phyloP scores from a whole-genome alignment of 805 yeast species.

The Lipomyces orientalis region DNA sequence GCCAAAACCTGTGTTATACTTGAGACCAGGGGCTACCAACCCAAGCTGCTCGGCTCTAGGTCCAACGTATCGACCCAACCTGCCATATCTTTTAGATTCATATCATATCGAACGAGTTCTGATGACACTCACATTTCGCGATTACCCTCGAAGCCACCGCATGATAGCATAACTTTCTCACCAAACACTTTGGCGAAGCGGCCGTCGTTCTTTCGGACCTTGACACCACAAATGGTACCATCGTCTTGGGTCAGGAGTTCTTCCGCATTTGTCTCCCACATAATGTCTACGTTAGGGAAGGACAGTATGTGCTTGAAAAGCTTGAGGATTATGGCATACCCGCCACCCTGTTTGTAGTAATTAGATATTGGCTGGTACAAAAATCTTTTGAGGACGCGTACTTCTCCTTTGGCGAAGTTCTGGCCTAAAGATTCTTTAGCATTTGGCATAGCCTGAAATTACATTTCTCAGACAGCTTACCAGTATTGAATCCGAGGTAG shows the following conservation, averaged over 20 bases:
- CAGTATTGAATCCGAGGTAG: slow-evolving; percentile 3
- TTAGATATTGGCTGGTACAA: not conserved
- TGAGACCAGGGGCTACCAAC: slow-evolving; percentile 8
- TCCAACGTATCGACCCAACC: slow-evolving; percentile 3
- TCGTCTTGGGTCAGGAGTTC: not conserved
- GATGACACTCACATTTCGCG: slow-evolving; percentile 10
- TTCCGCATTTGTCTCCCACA: slow-evolving; percentile 12
- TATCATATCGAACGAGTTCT: not conserved
- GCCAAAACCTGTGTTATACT: slow-evolving; percentile 6
- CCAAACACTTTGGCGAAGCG: not conserved
- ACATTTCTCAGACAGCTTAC: not conserved
- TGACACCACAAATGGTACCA: slow-evolving; percentile 1
- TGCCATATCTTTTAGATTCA: slow-evolving; percentile 1
- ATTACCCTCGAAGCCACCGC: slow-evolving; percentile 11
- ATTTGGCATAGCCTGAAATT: not conserved
- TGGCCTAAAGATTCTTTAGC: not conserved
- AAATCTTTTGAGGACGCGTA: slow-evolving; percentile 1
- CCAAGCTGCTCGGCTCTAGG: slow-evolving; percentile 8
- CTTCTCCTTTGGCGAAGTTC: not conserved
- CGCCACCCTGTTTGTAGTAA: slow-evolving; percentile 6
- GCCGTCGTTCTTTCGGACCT: slow-evolving; percentile 4
- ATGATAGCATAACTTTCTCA: not conserved
- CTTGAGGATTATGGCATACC: not conserved
- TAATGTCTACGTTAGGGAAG: slow-evolving; percentile 4
- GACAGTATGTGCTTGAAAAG: not conserved